phyloP scores from a whole-genome alignment of 1,284 basidiomycete species.

The Limonomyces culmigenus region DNA sequence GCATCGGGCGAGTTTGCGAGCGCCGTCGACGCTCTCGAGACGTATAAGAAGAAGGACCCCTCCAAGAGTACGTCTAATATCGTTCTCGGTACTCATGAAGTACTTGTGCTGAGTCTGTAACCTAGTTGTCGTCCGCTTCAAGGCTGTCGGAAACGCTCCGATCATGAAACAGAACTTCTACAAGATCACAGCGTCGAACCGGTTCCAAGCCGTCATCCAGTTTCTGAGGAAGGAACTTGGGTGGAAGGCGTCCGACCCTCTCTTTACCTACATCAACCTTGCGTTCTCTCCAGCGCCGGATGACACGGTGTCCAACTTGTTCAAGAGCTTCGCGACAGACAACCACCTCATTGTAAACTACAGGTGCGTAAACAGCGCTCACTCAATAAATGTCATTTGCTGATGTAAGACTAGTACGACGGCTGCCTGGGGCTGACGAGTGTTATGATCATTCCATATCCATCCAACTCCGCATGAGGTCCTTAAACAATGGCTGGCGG shows the following conservation, averaged over 20 bases:
- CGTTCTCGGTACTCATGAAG: not conserved
- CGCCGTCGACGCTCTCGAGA: conserved; percentile 59
- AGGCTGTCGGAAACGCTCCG: conserved; percentile 94
- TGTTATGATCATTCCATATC: too few species aligned
- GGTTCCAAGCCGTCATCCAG: conserved; percentile 91
- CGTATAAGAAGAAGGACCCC: conserved; percentile 72
- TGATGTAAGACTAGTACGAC: conserved; percentile 30
- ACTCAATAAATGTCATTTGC: not conserved
- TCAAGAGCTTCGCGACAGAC: conserved; percentile 83
- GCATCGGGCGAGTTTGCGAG: not conserved
- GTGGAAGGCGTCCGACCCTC: conserved; percentile 74
- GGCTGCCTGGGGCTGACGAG: conserved; percentile 58
- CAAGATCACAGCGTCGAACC: conserved; percentile 90
- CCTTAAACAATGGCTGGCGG: too few species aligned
- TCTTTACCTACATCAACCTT: conserved; percentile 97
- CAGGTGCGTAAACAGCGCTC: conserved; percentile 38
- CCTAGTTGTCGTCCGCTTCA: conserved; percentile 91
- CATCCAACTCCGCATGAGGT: too few species aligned
- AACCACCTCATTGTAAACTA: conserved; percentile 94
- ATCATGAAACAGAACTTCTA: conserved; percentile 99
- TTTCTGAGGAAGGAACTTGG: conserved; percentile 85
- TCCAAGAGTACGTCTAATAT: conserved; percentile 44
- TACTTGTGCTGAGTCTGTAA: too few species aligned
- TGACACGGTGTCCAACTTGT: conserved; percentile 82
- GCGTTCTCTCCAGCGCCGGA: conserved; percentile 91